Evolutionary conservation across 345 rosid species (phyloP), one percentile per base, ranked within the genome.

Genomic region (Arabis hirsuta): DNA sequence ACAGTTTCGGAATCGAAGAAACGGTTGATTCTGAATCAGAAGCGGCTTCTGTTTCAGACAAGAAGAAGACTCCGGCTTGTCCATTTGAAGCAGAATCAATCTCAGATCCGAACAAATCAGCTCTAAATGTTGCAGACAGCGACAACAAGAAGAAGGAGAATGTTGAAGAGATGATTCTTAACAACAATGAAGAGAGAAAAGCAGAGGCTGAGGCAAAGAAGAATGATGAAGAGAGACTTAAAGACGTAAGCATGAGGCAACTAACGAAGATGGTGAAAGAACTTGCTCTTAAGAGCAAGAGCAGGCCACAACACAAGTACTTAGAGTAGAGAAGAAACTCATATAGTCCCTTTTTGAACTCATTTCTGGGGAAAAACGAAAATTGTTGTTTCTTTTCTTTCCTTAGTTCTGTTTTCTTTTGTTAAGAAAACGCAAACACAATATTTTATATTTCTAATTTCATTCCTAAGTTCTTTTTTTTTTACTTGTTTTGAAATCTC

Each of bases 251-350:
- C 67, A 19, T 82, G 24, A 85, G 90, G 75, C 32, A 68, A 63
- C 78, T 89, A 62, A 73, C 26, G 29, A 87, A 83, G 83, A 38
- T 67, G 84, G 42, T 82, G 55, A 78, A 71, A 61, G 69, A 85
- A 10, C 81, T 85, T 10, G 8, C 8, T 12, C 10, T 75, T 11
- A 75, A 55, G 73, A 76, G 11, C 56, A 47, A 9, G 41, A 36
- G 41, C 41, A 36, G 41, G 41, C 41, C 41, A 36, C 41, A 36
- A 36, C 63, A 62, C 51, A 63, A 62, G 7, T 39, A 38, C 72
- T 3, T 22, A 52, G 55, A 67, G 50, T 63, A 55, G 39, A 50
- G 53, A 45, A 38, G 24, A 46, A 26, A 54, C 38, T 27, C 8
- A 48, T 24, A 6, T 24, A 0, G n/a, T 36, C 41, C 71, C 32